Evolutionary conservation across 2,329 filamentous ascomycete species (phyloP).

Genomic region (Botrytis pseudocinerea): DNA sequence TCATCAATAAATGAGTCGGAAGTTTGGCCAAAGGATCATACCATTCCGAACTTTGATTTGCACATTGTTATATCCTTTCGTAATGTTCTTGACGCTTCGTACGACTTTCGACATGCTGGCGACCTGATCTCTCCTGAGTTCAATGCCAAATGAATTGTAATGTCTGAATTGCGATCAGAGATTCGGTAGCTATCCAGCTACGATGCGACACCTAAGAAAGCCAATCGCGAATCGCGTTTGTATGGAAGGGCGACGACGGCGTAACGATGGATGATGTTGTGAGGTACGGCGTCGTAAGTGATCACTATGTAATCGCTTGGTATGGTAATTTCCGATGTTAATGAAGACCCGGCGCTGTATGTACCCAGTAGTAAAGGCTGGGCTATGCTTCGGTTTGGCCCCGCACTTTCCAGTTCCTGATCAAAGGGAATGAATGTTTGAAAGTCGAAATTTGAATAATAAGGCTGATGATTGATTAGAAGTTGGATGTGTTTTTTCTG

Average conservation of each 20-base stretch:
- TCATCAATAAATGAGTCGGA: constrained; percentile 37
- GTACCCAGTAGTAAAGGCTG: background rate
- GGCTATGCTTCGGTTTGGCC: constrained; percentile 16
- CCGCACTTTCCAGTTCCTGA: constrained; percentile 14
- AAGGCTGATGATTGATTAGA: background rate
- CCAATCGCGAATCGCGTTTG: constrained; percentile 6
- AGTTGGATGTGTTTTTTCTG: background rate
- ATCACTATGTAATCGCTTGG: constrained; percentile 18
- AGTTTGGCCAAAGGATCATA: constrained; percentile 49
- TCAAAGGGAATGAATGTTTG: background rate
- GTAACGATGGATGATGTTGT: constrained; percentile 15
- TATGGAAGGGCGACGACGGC: background rate
- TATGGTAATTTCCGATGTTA: constrained; percentile 17
- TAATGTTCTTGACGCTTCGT: constrained; percentile 97
- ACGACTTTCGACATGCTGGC: constrained; percentile 90
- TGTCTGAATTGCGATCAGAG: background rate
- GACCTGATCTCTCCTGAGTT: constrained; percentile 25
- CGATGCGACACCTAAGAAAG: constrained; percentile 19
- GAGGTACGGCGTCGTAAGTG: constrained; percentile 2
- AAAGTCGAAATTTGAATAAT: background rate
- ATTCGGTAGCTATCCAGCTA: constrained; percentile 19
- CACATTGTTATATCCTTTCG: constrained; percentile 94
- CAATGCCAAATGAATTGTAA: background rate
- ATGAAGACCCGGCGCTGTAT: constrained; percentile 8
- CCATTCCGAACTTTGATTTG: constrained; percentile 99